A percentile compares a stretch with the other conserved stretches of the same genome.
phyloP scores from a whole-genome alignment of 2,329 filamentous ascomycete species.

The Emydomyces testavorans region DNA sequence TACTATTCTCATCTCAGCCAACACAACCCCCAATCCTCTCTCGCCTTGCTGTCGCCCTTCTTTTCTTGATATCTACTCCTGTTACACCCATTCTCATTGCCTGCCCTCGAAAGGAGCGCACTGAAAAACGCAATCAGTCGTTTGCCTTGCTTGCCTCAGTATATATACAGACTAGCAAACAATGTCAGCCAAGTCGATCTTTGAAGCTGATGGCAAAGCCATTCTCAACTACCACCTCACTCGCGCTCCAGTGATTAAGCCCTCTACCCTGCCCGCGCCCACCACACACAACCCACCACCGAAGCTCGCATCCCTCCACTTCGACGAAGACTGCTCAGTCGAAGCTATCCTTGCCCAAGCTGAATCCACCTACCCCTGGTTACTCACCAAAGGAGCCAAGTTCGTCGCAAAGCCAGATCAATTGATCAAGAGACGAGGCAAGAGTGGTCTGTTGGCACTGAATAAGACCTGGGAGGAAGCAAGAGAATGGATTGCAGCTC shows the following conservation, averaged over 20 bases:
- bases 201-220: conserved; percentile 99
- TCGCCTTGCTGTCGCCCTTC: neutral
- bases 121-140: no score
- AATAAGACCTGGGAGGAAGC: conserved; percentile 97
- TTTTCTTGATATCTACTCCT: no score
- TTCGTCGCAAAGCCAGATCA: conserved; percentile 99
- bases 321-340: conserved; percentile 76
- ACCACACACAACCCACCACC: conserved; percentile 84
- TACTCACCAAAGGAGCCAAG: conserved; percentile 69
- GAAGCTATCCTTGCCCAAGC: conserved; percentile 84
- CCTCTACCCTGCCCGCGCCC: conserved; percentile 74
- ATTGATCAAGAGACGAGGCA: conserved; percentile 98
- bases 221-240: conserved; percentile 99
- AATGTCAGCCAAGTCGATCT: conserved; percentile 96
- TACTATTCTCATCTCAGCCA: neutral
- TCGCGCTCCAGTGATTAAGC: conserved; percentile 93
- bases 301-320: conserved; percentile 83
- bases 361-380: conserved; percentile 93
- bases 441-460: conserved; percentile 89
- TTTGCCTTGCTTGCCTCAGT: neutral
- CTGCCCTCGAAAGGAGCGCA: no score
- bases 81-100: neutral
- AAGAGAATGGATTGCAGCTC: conserved; percentile 82
- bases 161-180: conserved; percentile 25
- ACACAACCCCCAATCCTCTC: neutral